Base-by-base conservation (phyloP, 2,329 filamentous ascomycete genomes). In the Trichophaea hybrida region DNA sequence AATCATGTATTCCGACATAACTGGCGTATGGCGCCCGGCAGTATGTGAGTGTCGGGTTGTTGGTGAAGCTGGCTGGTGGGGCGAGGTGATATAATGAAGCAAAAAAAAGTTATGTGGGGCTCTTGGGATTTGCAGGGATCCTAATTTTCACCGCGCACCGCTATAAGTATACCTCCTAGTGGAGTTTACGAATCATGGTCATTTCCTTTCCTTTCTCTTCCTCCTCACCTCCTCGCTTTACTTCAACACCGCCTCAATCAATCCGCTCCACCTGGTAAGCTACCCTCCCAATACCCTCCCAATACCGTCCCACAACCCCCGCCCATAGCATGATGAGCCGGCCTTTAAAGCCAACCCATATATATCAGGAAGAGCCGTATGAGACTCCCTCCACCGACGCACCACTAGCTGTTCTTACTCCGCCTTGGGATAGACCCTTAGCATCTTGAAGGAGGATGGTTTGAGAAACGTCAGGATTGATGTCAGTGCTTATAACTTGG, bases 1-100 rank as follows among this genome's bases (percentile, higher is more conserved):
- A 65, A 88, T 87, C 85, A 88, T 89, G 10, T 6, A 17, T 43
- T 46, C 53, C 38, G 35, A 12, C 53, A 56, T 56, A n/a, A 4
- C 15, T 46, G 10, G 10, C 12, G 51, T n/a, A 13, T 54, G 15
- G 15, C n/a, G 15, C 31, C 31, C 5, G 48, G 15, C 24, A 3
- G 24, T 24, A 24, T 24, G 24, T 24, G 24, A 5, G n/a, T 32
- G 48, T 15, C 5, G 31, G n/a, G 34, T 54, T 35, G 51, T 13
- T 15, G 31, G 51, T 54, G 10, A 13, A 34, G 51, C 24, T 35
- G 31, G n/a, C 10, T n/a, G n/a, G 31, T 54, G 31, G n/a, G 51
- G 51, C n/a, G 51, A 33, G 48, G 31, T 54, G 34, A 10, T 54
- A 12, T 17, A 24, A 6, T 13, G 48, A 12, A 13, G 15, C 48